phyloP scores from a whole-genome alignment of 1,284 basidiomycete genomes.

The Tilletiopsis washingtonensis region DNA sequence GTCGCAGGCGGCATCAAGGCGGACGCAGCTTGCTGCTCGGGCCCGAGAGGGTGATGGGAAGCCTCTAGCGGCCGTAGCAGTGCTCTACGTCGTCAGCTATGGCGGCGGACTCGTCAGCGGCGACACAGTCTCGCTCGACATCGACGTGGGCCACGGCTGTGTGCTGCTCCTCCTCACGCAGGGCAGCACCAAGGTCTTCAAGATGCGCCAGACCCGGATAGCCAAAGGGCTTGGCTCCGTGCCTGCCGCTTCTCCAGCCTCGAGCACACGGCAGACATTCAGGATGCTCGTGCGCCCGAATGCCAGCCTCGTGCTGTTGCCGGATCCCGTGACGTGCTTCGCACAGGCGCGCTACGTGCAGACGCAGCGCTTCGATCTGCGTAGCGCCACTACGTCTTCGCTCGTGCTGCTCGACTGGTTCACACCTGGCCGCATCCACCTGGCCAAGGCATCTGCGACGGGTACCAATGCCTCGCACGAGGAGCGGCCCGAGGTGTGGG shows the following conservation, averaged over 20 bases:
- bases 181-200: constrained; percentile 53
- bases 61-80: constrained; percentile 55
- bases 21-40: too few relatives aligned
- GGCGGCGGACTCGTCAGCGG: constrained; percentile 89
- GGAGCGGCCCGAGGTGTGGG: constrained; percentile 67
- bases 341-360: constrained; percentile 32
- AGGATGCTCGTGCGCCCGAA: constrained; percentile 24
- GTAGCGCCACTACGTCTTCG: constrained; percentile 16
- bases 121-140: constrained; percentile 62
- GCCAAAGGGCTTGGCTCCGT: background rate
- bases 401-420: constrained; percentile 43
- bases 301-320: constrained; percentile 31
- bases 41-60: constrained; percentile 2
- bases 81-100: constrained; percentile 76
- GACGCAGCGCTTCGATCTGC: constrained; percentile 37
- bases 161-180: constrained; percentile 69
- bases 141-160: constrained; percentile 57
- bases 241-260: background rate
- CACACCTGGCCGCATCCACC: constrained; percentile 31
- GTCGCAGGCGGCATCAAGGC: constrained; percentile 48
- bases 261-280: constrained; percentile 17
- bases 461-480: background rate
- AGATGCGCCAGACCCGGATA: constrained; percentile 9
- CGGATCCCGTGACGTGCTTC: constrained; percentile 44
- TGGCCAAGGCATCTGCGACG: background rate